Percentiles rank a stretch among this genome's conserved stretches.
Conservation (phyloP, 768 basidiomycete species). For the Fomitopsis serialis region DNA sequence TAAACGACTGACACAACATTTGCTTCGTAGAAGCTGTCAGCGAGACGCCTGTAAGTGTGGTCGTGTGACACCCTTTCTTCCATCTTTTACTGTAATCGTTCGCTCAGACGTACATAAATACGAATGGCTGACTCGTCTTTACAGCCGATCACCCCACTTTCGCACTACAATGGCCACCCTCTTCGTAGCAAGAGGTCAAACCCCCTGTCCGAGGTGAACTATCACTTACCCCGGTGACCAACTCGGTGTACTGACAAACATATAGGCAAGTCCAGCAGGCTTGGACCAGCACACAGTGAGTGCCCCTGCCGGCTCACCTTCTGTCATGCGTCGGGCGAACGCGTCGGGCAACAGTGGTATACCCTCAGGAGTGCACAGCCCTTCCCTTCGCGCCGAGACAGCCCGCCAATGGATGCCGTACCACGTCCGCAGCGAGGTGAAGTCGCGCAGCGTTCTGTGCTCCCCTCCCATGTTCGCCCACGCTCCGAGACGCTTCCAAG, state of each 20-base stretch:
- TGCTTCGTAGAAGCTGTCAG: not conserved
- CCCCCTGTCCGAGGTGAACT: not conserved
- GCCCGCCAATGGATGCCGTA: no score
- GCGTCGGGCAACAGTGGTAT: not conserved
- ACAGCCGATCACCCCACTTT: not conserved
- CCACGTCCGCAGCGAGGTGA: no score
- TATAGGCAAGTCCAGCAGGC: not conserved
- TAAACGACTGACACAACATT: not conserved
- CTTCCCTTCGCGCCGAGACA: no score
- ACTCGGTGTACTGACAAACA: not conserved
- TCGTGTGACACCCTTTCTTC: conserved; percentile 1
- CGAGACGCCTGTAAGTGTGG: conserved; percentile 1
- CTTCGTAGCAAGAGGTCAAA: not conserved
- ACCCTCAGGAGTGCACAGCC: not conserved
- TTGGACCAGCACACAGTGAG: not conserved
- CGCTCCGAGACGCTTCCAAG: not conserved
- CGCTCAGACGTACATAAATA: not conserved
- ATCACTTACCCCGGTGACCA: not conserved
- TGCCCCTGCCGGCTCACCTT: not conserved
- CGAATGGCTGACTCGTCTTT: not conserved
- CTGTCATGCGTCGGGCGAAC: not conserved
- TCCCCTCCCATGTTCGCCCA: not conserved
- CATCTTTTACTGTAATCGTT: not conserved
- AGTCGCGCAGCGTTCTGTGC: not conserved
- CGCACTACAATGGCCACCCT: not conserved